These are phyloP conservation scores for Ophiostoma sp. DNA, from an alignment of 2,329 filamentous ascomycete species.

Conservation along the genomic window DNA sequence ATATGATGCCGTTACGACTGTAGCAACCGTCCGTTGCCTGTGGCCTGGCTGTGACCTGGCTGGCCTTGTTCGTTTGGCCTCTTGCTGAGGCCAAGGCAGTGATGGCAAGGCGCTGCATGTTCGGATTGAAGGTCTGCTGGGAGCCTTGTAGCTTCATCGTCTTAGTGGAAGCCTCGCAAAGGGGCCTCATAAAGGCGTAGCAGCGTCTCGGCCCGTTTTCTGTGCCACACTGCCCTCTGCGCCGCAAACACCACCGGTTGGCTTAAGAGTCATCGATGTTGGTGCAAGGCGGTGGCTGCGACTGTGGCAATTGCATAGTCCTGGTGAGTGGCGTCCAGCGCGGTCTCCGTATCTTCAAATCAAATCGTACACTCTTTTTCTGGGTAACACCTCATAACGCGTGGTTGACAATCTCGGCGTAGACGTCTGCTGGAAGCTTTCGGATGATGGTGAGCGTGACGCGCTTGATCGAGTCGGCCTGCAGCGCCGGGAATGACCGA, in stretches of 20 bases:
- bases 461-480: conserved; percentile 80
- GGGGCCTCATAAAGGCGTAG: neutral
- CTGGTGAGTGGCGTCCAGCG: neutral
- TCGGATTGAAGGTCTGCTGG: neutral
- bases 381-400: conserved; percentile 59
- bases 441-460: conserved; percentile 83
- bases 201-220: neutral
- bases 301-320: neutral
- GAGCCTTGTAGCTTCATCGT: neutral
- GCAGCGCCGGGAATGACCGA: conserved; percentile 80
- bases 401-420: conserved; percentile 84
- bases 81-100: neutral
- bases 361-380: neutral
- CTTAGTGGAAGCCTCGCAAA: neutral
- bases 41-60: neutral
- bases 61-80: neutral
- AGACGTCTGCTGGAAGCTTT: conserved; percentile 88
- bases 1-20: neutral
- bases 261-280: neutral
- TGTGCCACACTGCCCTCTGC: neutral
- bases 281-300: neutral
- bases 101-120: no score
- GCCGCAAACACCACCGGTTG: neutral
- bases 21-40: no score
- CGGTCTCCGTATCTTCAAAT: neutral